phyloP scores from a whole-genome alignment of 1,284 basidiomycete genomes.

The Naganishia cerealis region DNA sequence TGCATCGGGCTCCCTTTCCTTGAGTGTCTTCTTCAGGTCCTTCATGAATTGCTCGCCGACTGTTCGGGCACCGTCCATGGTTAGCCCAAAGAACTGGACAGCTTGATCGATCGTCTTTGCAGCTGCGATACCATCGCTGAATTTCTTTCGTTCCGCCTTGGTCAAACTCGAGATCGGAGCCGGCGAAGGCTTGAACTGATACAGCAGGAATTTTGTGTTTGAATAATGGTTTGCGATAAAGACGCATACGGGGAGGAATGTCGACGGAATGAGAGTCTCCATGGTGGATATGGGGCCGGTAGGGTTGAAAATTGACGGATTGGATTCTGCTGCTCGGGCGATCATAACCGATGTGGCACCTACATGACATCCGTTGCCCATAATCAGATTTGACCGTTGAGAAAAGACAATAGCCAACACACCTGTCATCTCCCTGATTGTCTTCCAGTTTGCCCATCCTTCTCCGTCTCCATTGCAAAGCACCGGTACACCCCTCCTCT shows the following conservation, averaged over 20 bases:
- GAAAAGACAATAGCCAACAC: constrained; percentile 28
- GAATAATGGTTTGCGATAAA: constrained; percentile 77
- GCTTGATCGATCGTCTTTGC: constrained; percentile 33
- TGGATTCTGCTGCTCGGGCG: constrained; percentile 87
- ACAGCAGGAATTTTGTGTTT: constrained; percentile 88
- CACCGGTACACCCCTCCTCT: constrained; percentile 67
- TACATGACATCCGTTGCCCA: constrained; percentile 61
- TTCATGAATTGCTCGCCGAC: constrained; percentile 41
- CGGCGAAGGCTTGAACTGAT: constrained; percentile 66
- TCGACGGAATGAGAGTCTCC: constrained; percentile 69
- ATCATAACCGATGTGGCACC: constrained; percentile 82
- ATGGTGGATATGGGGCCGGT: constrained; percentile 70
- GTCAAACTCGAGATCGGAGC: constrained; percentile 59
- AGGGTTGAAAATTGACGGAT: constrained; percentile 81
- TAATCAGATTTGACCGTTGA: neutral
- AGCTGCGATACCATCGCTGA: constrained; percentile 28
- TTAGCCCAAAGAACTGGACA: constrained; percentile 37
- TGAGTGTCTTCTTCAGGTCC: constrained; percentile 37
- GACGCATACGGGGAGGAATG: constrained; percentile 68
- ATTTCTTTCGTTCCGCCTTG: constrained; percentile 62
- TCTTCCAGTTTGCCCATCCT: constrained; percentile 73
- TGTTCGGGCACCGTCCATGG: constrained; percentile 32
- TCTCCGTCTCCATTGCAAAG: constrained; percentile 92
- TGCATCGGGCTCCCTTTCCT: constrained; percentile 29
- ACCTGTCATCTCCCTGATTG: constrained; percentile 74